Base-by-base conservation (phyloP, 345 rosid species). In the Sonneratia alba region DNA sequence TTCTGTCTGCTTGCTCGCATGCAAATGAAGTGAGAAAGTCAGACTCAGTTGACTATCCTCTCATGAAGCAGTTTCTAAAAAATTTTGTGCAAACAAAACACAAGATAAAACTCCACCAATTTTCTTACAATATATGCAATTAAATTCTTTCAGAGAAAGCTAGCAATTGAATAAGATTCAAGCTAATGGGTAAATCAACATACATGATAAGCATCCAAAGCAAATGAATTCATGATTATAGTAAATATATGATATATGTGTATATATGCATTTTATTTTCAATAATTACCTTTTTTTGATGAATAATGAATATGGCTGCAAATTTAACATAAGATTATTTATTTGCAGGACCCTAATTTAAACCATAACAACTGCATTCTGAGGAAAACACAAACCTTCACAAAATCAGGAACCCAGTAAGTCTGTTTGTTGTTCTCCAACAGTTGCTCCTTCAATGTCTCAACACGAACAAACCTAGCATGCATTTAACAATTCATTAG, bases 371-470 rank as follows among this genome's bases (percentile, higher is more conserved):
- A 11, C 40, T 67, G 14, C 37, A 1, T 3, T 38, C 34, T 36
- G 63, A 37, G 76, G 70, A 75, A 72, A 42, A 6, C 21, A 62
- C 87, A 67, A 49, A 89, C 99, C 99, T 95, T 95, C 79, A 95
- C 98, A 80, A 88, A 90, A 72, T 84, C 96, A n/a, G 99, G 99
- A 74, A 95, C 99, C 99, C 99, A 95, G 69, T 90, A 76, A 0
- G 99, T 95, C 82, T 88, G 88, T 36, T 83, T 83, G 81, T 92
- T 95, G 85, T 82, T 95, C 68, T 89, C 91, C 78, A 95, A 81
- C 83, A 95, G 80, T 66, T 95, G 79, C 34, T 80, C 96, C 77
- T 92, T 95, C 79, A 95, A 53, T 40, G 68, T 72, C 83, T 95
- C 99, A 77, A 95, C 99, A 38, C 89, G 86, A 69, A 95, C 94